A percentile compares a stretch with the other conserved stretches of the same genome.
These are phyloP conservation scores for Meyerozyma sp. DNA, from an alignment of 1,139 yeast genomes.

Conservation along the genomic window DNA sequence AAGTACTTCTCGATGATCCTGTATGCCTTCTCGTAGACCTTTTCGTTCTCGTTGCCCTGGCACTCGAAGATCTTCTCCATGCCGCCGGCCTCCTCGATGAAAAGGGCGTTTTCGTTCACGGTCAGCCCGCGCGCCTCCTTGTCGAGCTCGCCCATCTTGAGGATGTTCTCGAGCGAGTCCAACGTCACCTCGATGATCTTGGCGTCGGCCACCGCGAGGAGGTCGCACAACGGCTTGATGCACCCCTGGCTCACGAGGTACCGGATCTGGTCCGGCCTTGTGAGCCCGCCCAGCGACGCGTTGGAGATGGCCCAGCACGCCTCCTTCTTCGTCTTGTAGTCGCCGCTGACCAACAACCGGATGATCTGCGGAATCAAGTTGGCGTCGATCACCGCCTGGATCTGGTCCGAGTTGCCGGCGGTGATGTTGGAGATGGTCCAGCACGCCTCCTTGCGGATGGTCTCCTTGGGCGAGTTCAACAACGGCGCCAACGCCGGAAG, in stretches of 20 bases:
- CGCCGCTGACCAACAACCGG: constrained; percentile 75
- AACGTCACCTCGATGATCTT: constrained; percentile 91
- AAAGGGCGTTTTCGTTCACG: constrained; percentile 82
- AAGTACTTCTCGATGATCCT: constrained; percentile 87
- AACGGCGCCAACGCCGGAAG: constrained; percentile 79
- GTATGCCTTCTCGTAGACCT: constrained; percentile 88
- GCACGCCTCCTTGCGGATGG: constrained; percentile 94
- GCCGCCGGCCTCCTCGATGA: constrained; percentile 97
- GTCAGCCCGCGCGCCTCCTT: constrained; percentile 67
- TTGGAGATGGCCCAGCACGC: constrained; percentile 99
- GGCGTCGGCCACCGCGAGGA: constrained; percentile 81
- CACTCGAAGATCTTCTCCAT: constrained; percentile 94
- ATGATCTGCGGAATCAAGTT: constrained; percentile 91
- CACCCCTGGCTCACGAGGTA: constrained; percentile 93
- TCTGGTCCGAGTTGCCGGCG: constrained; percentile 93
- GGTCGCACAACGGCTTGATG: constrained; percentile 94
- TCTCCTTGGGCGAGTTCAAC: constrained; percentile 80
- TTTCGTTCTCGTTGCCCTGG: constrained; percentile 87
- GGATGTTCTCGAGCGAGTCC: constrained; percentile 90
- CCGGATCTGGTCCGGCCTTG: constrained; percentile 88
- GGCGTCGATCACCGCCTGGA: constrained; percentile 93
- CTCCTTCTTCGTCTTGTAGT: constrained; percentile 93
- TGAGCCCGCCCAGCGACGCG: constrained; percentile 92
- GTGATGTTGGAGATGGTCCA: constrained; percentile 98
- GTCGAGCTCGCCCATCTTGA: constrained; percentile 91